Base-by-base conservation (phyloP, 1,284 basidiomycete species). In the Marasmius sp. region DNA sequence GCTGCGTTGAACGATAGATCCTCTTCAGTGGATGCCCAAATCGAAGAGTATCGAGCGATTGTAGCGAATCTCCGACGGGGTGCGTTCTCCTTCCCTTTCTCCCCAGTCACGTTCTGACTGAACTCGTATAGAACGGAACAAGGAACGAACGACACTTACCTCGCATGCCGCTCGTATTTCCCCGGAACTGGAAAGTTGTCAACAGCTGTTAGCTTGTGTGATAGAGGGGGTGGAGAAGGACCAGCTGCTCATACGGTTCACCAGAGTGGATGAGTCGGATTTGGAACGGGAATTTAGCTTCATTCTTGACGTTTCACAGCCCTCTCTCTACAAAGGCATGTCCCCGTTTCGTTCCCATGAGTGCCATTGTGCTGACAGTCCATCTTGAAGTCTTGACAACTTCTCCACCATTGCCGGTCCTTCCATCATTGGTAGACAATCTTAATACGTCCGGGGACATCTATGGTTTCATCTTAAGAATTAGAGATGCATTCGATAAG, bases 211-310 rank as follows among this genome's bases (percentile, higher is more conserved):
- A 12, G 83, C 85, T 11, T 91, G 87, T 71, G 75, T 79, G 16
- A 81, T 95, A 14, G 89, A 94, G 71, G 92, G 92, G 36, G 84
- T 94, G 27, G 86, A 87, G 66, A 79, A 78, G 49, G 88, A 92
- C 70, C 84, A 86, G 56, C 79, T 95, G 11, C 80, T 94, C 52
- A 77, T 95, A 56, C 84, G 87, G 5, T 94, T 94, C 74, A 83
- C 83, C 3, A 77, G 85, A 58, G 73, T 95, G 48, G 89, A 92
- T 68, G 77, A 82, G 1, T 67, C 75, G 0, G 82, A 89, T 60
- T 78, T 79, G 3, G 77, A 82, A 14, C 79, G 84, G 37, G 91
- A 94, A 67, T 93, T 88, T 65, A 88, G 82, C 59, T 80, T 95
- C 61, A 87, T 94, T 0, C 72, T 95, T 33, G 92, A 96, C 68